These are phyloP conservation scores for Sicyos edulis DNA, from an alignment of 306 rosid genomes.

Conservation along the genomic window DNA sequence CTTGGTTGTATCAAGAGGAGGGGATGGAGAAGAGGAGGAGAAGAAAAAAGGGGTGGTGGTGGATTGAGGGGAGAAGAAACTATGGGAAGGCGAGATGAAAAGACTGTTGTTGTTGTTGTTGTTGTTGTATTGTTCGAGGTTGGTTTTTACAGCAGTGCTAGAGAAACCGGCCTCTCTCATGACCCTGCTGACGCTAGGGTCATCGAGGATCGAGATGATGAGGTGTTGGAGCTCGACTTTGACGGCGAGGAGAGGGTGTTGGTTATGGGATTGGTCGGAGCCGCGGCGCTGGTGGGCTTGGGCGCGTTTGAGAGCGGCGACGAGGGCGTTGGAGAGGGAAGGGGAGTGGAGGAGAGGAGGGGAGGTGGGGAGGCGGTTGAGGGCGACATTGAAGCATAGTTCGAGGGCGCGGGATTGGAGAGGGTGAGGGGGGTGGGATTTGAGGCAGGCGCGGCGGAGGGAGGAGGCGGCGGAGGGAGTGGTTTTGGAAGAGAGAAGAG, in stretches of 20 bases:
- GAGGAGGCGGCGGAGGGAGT: not conserved
- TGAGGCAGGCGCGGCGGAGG: conserved; percentile 18
- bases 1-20: not conserved
- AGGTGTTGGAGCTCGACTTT: conserved; percentile 22
- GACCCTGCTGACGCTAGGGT: conserved; percentile 23
- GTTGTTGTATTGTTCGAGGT: conserved; percentile 1
- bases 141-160: conserved; percentile 17
- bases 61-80: too few species aligned
- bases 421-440: conserved; percentile 19
- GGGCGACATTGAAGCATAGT: conserved; percentile 26
- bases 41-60: not conserved
- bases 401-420: conserved; percentile 26
- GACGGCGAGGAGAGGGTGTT: conserved; percentile 15
- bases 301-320: conserved; percentile 23
- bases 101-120: not conserved
- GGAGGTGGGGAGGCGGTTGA: conserved; percentile 23
- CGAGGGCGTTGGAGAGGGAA: conserved; percentile 20
- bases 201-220: conserved; percentile 20
- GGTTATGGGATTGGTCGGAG: not conserved
- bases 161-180: conserved; percentile 27
- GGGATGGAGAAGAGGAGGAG: not conserved
- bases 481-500: conserved; percentile 14
- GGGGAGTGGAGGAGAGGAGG: conserved; percentile 16
- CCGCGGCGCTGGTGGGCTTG: conserved; percentile 24
- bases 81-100: too few species aligned